Percentiles rank a stretch among this genome's conserved stretches.
These are phyloP conservation scores for Golubevia pallescens DNA, from an alignment of 1,284 basidiomycete species.

Conservation along the genomic window DNA sequence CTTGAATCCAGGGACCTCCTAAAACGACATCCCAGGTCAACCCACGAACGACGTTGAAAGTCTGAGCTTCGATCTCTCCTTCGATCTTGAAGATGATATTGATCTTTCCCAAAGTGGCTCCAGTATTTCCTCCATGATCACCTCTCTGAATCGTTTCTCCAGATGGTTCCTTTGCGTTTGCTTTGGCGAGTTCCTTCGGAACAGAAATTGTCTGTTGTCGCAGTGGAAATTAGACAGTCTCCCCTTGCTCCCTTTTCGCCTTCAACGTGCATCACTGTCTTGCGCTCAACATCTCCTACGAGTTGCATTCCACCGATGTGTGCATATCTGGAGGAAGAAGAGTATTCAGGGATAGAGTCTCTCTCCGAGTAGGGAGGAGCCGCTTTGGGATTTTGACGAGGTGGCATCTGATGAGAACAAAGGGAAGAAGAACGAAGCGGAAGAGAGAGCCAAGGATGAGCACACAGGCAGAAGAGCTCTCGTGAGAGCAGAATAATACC, in stretches of 20 bases:
- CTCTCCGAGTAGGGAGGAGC: too few species aligned
- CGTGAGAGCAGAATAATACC: too few species aligned
- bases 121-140: neutral
- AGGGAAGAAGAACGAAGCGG: too few species aligned
- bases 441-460: too few species aligned
- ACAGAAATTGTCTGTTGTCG: neutral
- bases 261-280: neutral
- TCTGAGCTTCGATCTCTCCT: neutral
- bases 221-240: neutral
- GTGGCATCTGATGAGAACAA: too few species aligned
- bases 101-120: neutral
- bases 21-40: neutral
- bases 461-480: too few species aligned
- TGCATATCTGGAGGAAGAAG: too few species aligned
- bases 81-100: neutral
- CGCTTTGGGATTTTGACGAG: too few species aligned
- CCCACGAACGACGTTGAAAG: neutral
- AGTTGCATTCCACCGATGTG: neutral
- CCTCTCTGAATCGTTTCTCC: neutral
- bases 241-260: neutral
- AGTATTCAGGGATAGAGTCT: too few species aligned
- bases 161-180: neutral
- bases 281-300: neutral
- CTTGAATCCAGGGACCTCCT: neutral
- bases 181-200: neutral